Evolutionary conservation across 1,284 basidiomycete species (phyloP), one percentile per base, ranked within the genome.

Genomic region (Puccinia coronata): DNA sequence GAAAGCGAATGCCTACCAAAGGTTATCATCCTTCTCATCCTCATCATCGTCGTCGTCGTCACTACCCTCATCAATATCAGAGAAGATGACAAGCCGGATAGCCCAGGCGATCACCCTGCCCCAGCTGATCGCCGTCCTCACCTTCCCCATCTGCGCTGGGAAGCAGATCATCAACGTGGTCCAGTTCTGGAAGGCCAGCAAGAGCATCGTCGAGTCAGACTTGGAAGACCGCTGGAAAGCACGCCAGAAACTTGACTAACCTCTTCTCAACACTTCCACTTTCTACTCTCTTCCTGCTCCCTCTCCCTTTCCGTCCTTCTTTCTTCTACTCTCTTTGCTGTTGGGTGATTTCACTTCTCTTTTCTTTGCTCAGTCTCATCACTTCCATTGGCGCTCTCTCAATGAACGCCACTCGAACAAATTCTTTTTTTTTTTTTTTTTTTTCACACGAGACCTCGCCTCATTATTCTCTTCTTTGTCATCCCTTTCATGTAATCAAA

Each of bases 171-270:
- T 99, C 88, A 98, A 98, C 87, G 87, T 93, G 63, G 95, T 99
- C 9, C 97, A 99, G 87, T 91, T 98, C 83, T 98, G 96, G 96
- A 99, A 99, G 87, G 96, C 96, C 36, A 93, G 93, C 84, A 98
- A 98, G 88, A 93, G 96, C 84, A 83, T 85, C 12, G 85, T 85
- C 43, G 82, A 83, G 67, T 74, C 67, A 41, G 84, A 84, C 57
- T 82, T 82, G 57, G 84, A 84, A 70, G 84, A 84, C 43, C 47
- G 84, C 14, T 55, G 67, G 51, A 71, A 72, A n/a, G 49, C 63
- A 41, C 65, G 31, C 20, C 61, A 63, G 18, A 63, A 63, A 41
- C 43, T 18, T 47, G 8, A 47, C 1, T 8, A 47, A 47, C 43
- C 43, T 47, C 43, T 8, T n/a, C n/a, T n/a, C n/a, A n/a, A n/a